Evolutionary conservation across 331 rosid genomes (phyloP), one percentile per base, ranked within the genome.

Genomic region (Quercus tomentella): DNA sequence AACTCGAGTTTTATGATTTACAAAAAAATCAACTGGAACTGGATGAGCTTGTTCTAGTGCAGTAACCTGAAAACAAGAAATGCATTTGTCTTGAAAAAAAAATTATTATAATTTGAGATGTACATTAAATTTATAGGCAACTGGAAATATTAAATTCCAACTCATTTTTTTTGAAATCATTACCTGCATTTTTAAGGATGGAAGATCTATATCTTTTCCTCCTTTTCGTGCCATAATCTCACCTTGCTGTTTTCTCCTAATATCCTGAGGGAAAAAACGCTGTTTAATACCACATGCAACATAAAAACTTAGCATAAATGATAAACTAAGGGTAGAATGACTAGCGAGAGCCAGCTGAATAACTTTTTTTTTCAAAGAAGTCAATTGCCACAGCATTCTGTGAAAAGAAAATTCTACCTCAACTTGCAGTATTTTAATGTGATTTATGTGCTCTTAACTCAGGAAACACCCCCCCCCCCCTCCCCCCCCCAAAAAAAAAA

Each of bases 11-110:
- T 86, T 89, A 57, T 77, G 82, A 65, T 89, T 80, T 76, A 95
- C 85, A 73, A 86, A 84, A 89, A 93, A 86, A 79, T 95, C 96
- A 73, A 93, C 97, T 56, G 99, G 96, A 90, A 93, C 89, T 10
- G 96, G 98, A 31, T 11, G 85, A 61, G 74, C 89, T 82, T 76
- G 84, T 78, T 87, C 92, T 41, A 84, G 81, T 25, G 77, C 71
- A 20, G 84, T 28, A 87, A 87, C 94, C 98, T 95, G 90, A 76
- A 76, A 75, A 86, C 54, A 82, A 82, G 61, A 83, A 88, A 61
- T 18, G 10, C 28, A 71, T 30, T 68, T 74, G 17, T 74, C 72
- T 70, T 81, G 71, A 77, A 41, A 71, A 51, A 51, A 18, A 43
- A 31, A 52, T 9, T 15, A 51, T 49, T 35, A 65, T 49, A 78